Conservation (phyloP, 2,329 filamentous ascomycete genomes). For the Aspergillus pseudoviridinutans region DNA sequence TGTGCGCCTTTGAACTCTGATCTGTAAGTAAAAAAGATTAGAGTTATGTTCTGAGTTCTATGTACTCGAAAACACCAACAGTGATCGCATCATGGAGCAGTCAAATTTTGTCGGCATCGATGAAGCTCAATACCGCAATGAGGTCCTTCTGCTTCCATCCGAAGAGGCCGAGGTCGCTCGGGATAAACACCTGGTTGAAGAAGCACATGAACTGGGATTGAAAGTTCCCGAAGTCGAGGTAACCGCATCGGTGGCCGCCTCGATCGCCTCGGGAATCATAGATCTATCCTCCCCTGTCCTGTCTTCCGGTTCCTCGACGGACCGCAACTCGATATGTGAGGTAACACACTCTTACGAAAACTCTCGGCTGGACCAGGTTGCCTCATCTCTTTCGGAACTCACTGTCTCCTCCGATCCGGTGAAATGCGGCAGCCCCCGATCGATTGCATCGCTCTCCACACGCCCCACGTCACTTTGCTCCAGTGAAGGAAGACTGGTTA, state of each 20-base stretch:
- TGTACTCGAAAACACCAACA: slow-evolving; percentile 1
- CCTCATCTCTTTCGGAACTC: slow-evolving; percentile 29
- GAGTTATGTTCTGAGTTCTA: background rate
- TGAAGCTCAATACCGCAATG: slow-evolving; percentile 34
- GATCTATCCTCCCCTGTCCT: slow-evolving; percentile 32
- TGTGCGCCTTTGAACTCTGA: slow-evolving; percentile 5
- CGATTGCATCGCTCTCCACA: slow-evolving; percentile 36
- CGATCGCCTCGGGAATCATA: slow-evolving; percentile 31
- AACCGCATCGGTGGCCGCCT: slow-evolving; percentile 33
- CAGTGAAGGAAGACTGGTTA: slow-evolving; percentile 25
- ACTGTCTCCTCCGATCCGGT: slow-evolving; percentile 27
- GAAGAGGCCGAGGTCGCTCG: slow-evolving; percentile 35
- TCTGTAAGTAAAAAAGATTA: background rate
- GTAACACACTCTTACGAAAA: slow-evolving; percentile 21
- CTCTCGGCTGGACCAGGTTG: slow-evolving; percentile 26
- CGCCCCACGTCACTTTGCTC: slow-evolving; percentile 39
- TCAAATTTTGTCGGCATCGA: slow-evolving; percentile 24
- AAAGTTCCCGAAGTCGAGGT: slow-evolving; percentile 30
- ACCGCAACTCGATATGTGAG: slow-evolving; percentile 29
- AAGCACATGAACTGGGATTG: slow-evolving; percentile 37
- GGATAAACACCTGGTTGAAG: slow-evolving; percentile 34
- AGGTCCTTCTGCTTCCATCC: slow-evolving; percentile 33
- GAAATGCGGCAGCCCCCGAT: slow-evolving; percentile 33
- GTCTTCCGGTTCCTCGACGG: slow-evolving; percentile 30
- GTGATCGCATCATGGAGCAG: slow-evolving; percentile 24